phyloP scores from a whole-genome alignment of 345 rosid genomes.

The Mallotus nudiflorus region DNA sequence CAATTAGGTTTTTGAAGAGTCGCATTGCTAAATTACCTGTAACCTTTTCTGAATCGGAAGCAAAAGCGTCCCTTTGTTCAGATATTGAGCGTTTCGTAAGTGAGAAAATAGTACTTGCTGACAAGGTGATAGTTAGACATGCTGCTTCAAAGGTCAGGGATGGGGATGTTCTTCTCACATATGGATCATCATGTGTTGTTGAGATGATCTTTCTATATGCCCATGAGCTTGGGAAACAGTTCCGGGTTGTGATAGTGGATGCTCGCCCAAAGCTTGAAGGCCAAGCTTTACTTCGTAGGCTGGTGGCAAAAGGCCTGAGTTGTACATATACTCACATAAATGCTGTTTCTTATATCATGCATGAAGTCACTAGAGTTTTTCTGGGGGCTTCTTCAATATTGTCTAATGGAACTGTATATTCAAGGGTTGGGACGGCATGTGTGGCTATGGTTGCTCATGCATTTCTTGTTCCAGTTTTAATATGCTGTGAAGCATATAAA shows the following conservation, averaged over 20 bases:
- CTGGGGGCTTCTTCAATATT: conserved; percentile 89
- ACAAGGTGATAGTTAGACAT: conserved; percentile 69
- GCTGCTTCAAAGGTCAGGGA: conserved; percentile 85
- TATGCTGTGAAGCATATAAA: conserved; percentile 95
- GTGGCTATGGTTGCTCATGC: conserved; percentile 99
- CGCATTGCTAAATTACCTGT: conserved; percentile 70
- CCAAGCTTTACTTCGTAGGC: conserved; percentile 75
- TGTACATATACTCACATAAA: conserved; percentile 90
- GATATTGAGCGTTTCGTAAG: conserved; percentile 77
- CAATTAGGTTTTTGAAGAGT: conserved; percentile 71
- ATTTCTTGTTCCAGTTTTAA: conserved; percentile 72
- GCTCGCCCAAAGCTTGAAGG: conserved; percentile 95
- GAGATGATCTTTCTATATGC: conserved; percentile 87
- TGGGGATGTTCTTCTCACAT: conserved; percentile 89
- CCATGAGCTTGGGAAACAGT: conserved; percentile 73
- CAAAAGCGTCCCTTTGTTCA: conserved; percentile 65
- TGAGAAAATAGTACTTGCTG: conserved; percentile 80
- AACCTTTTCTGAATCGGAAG: conserved; percentile 70
- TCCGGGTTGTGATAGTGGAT: conserved; percentile 85
- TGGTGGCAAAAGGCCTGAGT: conserved; percentile 73
- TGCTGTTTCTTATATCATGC: conserved; percentile 89
- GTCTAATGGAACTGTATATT: conserved; percentile 91
- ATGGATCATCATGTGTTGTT: conserved; percentile 79
- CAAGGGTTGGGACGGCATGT: conserved; percentile 95
- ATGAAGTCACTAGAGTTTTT: conserved; percentile 89